A percentile compares a stretch with the other conserved stretches of the same genome.
These are phyloP conservation scores for Aspergillus texensis DNA, from an alignment of 2,329 filamentous ascomycete genomes.

Conservation along the genomic window DNA sequence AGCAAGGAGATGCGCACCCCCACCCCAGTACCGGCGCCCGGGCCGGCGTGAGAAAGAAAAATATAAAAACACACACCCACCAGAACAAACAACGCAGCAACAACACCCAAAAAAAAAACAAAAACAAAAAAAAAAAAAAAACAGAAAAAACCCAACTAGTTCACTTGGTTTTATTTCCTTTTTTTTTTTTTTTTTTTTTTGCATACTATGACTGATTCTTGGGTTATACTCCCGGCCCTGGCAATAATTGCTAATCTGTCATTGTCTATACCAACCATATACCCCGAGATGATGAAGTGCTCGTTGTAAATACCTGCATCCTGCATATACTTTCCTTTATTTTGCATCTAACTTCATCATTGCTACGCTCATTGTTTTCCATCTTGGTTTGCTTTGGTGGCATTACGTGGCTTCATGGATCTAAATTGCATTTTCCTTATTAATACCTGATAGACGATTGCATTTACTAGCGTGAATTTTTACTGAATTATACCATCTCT, in stretches of 20 bases:
- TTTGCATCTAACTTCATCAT: not conserved
- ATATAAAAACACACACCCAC: no score
- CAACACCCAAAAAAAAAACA: no score
- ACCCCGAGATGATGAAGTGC: slow-evolving; percentile 1
- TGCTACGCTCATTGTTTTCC: not conserved
- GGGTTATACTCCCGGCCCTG: not conserved
- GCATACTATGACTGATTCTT: not conserved
- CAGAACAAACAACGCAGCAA: no score
- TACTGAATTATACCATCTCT: not conserved
- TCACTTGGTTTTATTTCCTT: no score
- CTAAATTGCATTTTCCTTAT: not conserved
- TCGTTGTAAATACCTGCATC: slow-evolving; percentile 4
- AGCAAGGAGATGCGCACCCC: no score
- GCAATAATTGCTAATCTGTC: not conserved
- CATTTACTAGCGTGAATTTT: not conserved
- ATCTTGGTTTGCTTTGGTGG: not conserved
- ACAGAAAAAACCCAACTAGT: no score
- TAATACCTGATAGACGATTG: not conserved
- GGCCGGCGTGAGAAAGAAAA: no score
- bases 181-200: not conserved
- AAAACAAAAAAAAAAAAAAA: no score
- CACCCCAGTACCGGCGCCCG: no score
- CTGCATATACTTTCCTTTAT: not conserved
- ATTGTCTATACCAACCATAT: slow-evolving; percentile 4
- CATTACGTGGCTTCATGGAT: not conserved